These are phyloP conservation scores for Oenanthe sinensis DNA, from an alignment of 129 eudicot genomes.

Conservation along the genomic window DNA sequence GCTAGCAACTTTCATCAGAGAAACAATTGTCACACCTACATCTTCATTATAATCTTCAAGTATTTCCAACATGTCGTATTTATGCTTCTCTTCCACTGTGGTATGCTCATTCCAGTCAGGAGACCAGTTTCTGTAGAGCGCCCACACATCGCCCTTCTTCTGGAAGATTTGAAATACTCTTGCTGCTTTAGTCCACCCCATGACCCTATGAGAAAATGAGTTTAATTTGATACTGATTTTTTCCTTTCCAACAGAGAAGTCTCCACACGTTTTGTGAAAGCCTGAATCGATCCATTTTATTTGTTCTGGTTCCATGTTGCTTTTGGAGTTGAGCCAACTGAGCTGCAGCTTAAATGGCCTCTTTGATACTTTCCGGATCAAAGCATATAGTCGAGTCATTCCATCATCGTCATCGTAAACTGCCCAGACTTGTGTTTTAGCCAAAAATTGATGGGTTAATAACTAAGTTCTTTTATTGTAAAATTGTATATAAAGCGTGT, in stretches of 20 bases:
- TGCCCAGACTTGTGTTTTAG: too few relatives aligned
- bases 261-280: conserved; percentile 56
- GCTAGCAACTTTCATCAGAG: conserved; percentile 58
- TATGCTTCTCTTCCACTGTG: conserved; percentile 35
- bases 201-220: conserved; percentile 64
- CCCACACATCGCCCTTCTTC: conserved; percentile 57
- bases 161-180: conserved; percentile 47
- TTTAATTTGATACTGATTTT: conserved; percentile 26
- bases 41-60: conserved; percentile 39
- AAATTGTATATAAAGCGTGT: too few relatives aligned
- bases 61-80: conserved; percentile 49
- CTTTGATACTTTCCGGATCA: conserved; percentile 44
- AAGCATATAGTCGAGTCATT: conserved; percentile 78
- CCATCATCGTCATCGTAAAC: conserved; percentile 85
- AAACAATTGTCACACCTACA: conserved; percentile 35
- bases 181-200: conserved; percentile 33
- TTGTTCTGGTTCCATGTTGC: conserved; percentile 45
- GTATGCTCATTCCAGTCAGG: conserved; percentile 51
- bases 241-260: conserved; percentile 39
- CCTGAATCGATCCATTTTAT: conserved; percentile 55
- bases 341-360: conserved; percentile 54
- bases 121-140: conserved; percentile 59
- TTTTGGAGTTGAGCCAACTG: conserved; percentile 59
- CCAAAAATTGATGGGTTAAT: too few relatives aligned
- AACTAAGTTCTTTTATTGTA: too few relatives aligned